Evolutionary conservation across 176 grass and related monocot genomes (phyloP), one percentile per base, ranked within the genome.

Genomic region (Tuctoria greenei): DNA sequence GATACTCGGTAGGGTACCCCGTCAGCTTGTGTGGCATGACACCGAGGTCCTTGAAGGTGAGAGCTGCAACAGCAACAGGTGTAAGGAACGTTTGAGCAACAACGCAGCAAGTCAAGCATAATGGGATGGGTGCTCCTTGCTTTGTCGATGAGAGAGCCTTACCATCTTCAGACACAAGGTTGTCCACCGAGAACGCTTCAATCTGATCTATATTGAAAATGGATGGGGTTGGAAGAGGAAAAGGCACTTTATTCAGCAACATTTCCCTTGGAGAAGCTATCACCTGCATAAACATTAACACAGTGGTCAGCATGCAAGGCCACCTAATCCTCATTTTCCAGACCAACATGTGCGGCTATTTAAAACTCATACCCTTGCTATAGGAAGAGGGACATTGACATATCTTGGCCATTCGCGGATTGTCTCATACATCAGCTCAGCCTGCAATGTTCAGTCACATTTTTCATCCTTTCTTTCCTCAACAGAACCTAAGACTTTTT

Each of bases 121-220:
- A 62, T 3, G 16, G 16, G n/a, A 80, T 15, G 31, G 31, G 31
- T 31, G 10, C 35, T 10, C 24, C 23, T 81, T 17, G 10, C 8
- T 69, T 67, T 58, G 21, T 31, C 55, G 9, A 41, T 18, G 37
- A 35, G 24, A 64, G 35, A 54, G 20, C 31, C 24, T 86, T 63
- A 72, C 80, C 76, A 17, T 84, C 76, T 45, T 81, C 31, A 20
- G 89, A 94, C 17, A 92, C 91, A 25, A 95, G 44, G 17, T 56
- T 91, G 69, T 99, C 89, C 43, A 56, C 79, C 7, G 87, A 67
- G 45, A 88, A 39, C 57, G 89, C 84, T 28, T 95, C 90, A 42
- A 99, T 99, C 73, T 88, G 84, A 74, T 99, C 95, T 41, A 95
- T 72, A 74, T 92, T 99, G 82, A 92, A 95, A 71, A 90, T 86